phyloP scores from a whole-genome alignment of 2,329 filamentous ascomycete species.

The Aspergillus pseudoglaucus region DNA sequence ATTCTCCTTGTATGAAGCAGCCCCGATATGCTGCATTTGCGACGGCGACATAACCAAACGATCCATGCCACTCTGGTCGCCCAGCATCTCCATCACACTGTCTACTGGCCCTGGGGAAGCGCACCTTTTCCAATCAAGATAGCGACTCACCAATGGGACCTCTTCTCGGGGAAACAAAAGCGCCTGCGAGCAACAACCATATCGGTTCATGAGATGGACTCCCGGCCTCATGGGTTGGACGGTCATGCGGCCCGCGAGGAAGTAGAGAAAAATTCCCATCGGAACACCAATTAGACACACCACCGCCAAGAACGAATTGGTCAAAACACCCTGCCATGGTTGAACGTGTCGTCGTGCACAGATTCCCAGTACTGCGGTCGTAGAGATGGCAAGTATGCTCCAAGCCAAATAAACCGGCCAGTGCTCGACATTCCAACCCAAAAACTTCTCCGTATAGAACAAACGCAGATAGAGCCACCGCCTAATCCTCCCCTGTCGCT shows the following conservation, averaged over 20 bases:
- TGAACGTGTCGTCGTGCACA: slow-evolving; percentile 9
- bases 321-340: slow-evolving; percentile 11
- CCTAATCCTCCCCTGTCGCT: slow-evolving; percentile 5
- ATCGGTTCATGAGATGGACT: slow-evolving; percentile 37
- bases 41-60: slow-evolving; percentile 17
- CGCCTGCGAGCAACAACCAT: slow-evolving; percentile 41
- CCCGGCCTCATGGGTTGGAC: slow-evolving; percentile 32
- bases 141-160: slow-evolving; percentile 10
- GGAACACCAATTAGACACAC: slow-evolving; percentile 25
- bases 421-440: slow-evolving; percentile 41
- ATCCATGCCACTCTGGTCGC: slow-evolving; percentile 9
- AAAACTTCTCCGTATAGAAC: slow-evolving; percentile 43
- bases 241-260: slow-evolving; percentile 37
- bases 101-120: slow-evolving; percentile 13
- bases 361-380: slow-evolving; percentile 13
- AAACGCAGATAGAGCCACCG: slow-evolving; percentile 39
- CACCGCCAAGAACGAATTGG: slow-evolving; percentile 20
- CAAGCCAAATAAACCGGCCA: slow-evolving; percentile 33
- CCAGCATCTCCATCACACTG: slow-evolving; percentile 14
- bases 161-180: slow-evolving; percentile 36
- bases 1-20: slow-evolving; percentile 18
- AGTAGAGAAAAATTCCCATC: slow-evolving; percentile 30
- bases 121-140: slow-evolving; percentile 10
- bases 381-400: slow-evolving; percentile 19
- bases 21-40: slow-evolving; percentile 19